These are phyloP conservation scores for Cnidoscolus chayamansa DNA, from an alignment of 441 rosid species.

Conservation along the genomic window DNA sequence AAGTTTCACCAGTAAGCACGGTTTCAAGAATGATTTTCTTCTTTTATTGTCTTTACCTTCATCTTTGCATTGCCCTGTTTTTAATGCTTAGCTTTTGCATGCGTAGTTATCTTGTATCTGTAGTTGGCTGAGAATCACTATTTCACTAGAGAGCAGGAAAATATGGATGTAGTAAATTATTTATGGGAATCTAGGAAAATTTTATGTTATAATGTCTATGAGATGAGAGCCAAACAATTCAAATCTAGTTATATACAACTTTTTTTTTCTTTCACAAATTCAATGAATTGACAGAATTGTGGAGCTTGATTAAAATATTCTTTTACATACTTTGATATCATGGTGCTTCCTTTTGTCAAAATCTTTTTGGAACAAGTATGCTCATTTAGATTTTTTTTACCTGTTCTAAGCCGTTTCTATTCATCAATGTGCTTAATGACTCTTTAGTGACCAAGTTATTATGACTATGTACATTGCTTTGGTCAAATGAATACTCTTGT, in stretches of 20 bases:
- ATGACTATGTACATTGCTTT: no score
- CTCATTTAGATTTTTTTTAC: neutral
- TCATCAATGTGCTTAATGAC: neutral
- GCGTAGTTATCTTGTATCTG: slow-evolving; percentile 8
- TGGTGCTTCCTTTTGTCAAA: neutral
- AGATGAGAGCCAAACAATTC: neutral
- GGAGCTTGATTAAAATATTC: neutral
- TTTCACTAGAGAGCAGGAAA: neutral
- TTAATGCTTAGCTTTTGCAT: neutral
- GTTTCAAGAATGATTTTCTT: slow-evolving; percentile 4
- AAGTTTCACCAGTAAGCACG: slow-evolving; percentile 37
- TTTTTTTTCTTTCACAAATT: neutral
- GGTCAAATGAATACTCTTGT: neutral
- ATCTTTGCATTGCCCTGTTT: neutral
- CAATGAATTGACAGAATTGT: neutral
- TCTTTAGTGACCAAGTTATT: neutral
- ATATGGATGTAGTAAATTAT: neutral
- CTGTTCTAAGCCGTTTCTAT: neutral
- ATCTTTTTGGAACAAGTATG: neutral
- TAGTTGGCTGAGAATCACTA: slow-evolving; percentile 2
- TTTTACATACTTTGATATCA: neutral
- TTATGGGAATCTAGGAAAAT: neutral
- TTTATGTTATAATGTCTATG: neutral
- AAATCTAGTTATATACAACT: neutral
- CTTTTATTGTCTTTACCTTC: neutral